phyloP scores from a whole-genome alignment of 176 grass and related monocot species.

The Lolium multiflorum region DNA sequence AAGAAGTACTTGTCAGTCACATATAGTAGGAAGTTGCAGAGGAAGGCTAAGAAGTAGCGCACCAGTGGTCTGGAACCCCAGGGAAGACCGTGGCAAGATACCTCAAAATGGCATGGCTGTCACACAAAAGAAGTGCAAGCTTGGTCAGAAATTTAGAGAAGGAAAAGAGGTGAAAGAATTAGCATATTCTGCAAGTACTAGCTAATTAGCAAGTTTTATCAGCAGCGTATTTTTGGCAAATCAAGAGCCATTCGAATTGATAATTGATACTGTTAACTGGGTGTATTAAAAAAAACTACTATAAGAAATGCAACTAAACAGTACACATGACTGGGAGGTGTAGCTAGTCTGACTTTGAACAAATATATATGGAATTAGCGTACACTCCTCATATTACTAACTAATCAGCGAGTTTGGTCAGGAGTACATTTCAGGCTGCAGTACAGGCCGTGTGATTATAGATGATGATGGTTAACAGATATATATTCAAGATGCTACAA shows the following conservation, averaged over 20 bases:
- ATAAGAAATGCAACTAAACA: background rate
- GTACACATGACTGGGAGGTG: background rate
- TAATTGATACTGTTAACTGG: background rate
- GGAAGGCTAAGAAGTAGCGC: constrained; percentile 18
- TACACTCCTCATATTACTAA: too few species aligned
- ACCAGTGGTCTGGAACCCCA: constrained; percentile 87
- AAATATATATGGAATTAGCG: too few species aligned
- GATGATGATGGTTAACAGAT: too few species aligned
- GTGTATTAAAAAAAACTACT: background rate
- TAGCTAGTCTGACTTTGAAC: too few species aligned
- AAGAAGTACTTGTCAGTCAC: background rate
- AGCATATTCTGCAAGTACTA: background rate
- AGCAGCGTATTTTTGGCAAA: background rate
- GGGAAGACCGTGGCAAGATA: constrained; percentile 82
- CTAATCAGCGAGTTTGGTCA: too few species aligned
- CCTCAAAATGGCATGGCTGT: constrained; percentile 90
- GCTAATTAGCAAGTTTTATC: background rate
- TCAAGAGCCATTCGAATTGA: too few species aligned
- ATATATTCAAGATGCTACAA: too few species aligned
- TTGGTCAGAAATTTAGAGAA: background rate
- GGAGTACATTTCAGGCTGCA: too few species aligned
- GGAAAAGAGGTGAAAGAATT: background rate
- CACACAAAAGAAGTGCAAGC: constrained; percentile 8
- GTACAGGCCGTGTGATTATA: too few species aligned
- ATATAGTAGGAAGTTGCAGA: background rate